These are phyloP conservation scores for Pisolithus albus DNA, from an alignment of 768 basidiomycete species.

Conservation along the genomic window DNA sequence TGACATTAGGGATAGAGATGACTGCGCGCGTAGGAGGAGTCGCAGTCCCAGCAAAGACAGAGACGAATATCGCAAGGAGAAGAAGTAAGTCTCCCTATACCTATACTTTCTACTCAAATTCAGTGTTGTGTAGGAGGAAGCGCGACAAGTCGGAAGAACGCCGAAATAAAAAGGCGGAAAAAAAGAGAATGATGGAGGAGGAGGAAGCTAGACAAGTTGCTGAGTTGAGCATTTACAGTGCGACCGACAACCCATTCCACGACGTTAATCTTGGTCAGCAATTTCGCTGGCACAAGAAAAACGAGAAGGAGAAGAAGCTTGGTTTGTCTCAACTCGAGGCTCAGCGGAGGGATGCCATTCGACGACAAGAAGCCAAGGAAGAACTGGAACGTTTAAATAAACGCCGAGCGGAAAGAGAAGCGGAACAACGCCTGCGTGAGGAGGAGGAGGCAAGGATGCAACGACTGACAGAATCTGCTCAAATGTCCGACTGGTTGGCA, in stretches of 20 bases:
- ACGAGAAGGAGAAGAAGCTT: conserved; percentile 88
- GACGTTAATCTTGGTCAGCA: conserved; percentile 94
- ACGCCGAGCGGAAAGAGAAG: conserved; percentile 87
- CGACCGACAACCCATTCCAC: conserved; percentile 96
- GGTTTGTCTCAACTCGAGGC: conserved; percentile 77
- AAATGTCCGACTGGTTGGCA: conserved; percentile 97
- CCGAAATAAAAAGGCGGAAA: conserved; percentile 80
- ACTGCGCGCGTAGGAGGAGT: conserved; percentile 23
- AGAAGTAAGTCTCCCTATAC: conserved; percentile 36
- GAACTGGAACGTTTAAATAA: conserved; percentile 89
- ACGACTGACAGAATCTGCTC: conserved; percentile 85
- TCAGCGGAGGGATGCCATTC: conserved; percentile 67
- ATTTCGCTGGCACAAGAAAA: conserved; percentile 99
- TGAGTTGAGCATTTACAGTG: conserved; percentile 93
- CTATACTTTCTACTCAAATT: conserved; percentile 4
- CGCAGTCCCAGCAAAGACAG: conserved; percentile 13
- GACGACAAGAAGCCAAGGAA: conserved; percentile 88
- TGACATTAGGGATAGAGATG: conserved; percentile 25
- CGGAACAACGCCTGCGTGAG: conserved; percentile 79
- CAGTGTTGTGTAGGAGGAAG: conserved; percentile 50
- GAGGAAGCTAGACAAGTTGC: conserved; percentile 90
- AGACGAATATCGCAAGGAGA: conserved; percentile 33
- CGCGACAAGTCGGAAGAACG: conserved; percentile 85
- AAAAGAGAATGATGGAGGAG: conserved; percentile 73
- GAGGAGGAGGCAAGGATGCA: conserved; percentile 90